Evolutionary conservation across 2,329 filamentous ascomycete genomes (phyloP), one percentile per base, ranked within the genome.

Genomic region (Paecilomyces sp.): DNA sequence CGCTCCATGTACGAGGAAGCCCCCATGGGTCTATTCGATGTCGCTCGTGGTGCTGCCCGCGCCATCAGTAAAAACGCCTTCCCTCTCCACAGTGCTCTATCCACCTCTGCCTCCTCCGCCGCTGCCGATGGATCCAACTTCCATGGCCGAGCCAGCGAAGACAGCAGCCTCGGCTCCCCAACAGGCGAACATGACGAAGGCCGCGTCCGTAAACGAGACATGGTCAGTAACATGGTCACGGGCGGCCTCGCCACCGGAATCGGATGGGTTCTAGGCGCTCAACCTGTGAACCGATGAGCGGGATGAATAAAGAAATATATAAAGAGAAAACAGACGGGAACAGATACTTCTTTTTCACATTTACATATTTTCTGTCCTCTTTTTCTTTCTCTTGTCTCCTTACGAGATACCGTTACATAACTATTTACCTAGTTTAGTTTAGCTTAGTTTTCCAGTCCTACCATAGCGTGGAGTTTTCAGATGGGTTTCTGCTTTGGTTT

Each of bases 141-240:
- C 24, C 50, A 58, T 22, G 57, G 59, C 57, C 12, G 47, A 58
- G 51, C 65, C 51, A 62, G 66, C 57, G 61, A 68, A 28, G 63
- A 57, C 4, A 18, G 60, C 15, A 57, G 36, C 24, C 28, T 28
- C 22, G 55, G 53, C 7, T 54, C 53, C 3, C 58, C 56, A 56
- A 47, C 55, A 18, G 54, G 58, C 15, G 68, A 64, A 6, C 61
- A 65, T n/a, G 70, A 64, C 15, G 67, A 70, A 28, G 68, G 66
- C 1, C 71, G 74, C 51, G 74, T 80, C 15, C 70, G 80, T 51
- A 82, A 81, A 65, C 69, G 80, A 60, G 80, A 82, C 69, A 72
- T 87, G 74, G 83, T 88, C 55, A 84, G 84, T 60, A 87, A 80
- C 73, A 85, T 85, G 71, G 85, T 87, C 5, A 86, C 83, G 12